Percentiles rank a stretch among this genome's conserved stretches.
Conservation (phyloP, 495 filamentous ascomycete species). For the Penicillium pancosmium region DNA sequence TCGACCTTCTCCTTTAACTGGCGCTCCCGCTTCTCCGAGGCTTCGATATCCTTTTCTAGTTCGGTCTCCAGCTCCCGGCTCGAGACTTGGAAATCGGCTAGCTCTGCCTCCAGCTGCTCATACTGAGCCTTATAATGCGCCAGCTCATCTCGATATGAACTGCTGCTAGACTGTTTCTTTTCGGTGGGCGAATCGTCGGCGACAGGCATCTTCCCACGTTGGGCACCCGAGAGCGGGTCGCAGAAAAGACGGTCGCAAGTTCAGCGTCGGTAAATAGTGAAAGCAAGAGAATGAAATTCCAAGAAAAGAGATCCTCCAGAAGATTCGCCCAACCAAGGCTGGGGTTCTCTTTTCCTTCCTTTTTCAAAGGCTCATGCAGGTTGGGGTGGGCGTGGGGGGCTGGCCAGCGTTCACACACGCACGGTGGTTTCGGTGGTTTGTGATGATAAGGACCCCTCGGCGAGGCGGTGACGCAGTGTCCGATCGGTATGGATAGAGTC, state of each 20-base stretch:
- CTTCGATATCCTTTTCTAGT: conserved; percentile 94
- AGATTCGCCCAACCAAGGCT: not conserved
- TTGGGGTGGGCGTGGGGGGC: conserved; percentile 9
- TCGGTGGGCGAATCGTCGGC: conserved; percentile 69
- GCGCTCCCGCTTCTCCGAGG: conserved; percentile 89
- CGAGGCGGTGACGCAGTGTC: conserved; percentile 46
- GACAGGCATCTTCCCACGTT: conserved; percentile 48
- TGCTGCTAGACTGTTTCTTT: conserved; percentile 53
- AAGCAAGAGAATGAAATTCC: conserved; percentile 3
- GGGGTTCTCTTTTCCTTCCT: not conserved
- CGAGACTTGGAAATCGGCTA: conserved; percentile 91
- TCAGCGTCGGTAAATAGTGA: conserved; percentile 22
- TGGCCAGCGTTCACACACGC: conserved; percentile 23
- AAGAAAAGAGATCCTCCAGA: not conserved
- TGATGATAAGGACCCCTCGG: conserved; percentile 40
- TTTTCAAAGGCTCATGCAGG: conserved; percentile 22
- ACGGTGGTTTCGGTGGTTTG: conserved; percentile 26
- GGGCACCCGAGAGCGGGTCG: conserved; percentile 33
- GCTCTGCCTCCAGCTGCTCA: conserved; percentile 86
- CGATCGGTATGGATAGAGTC: conserved; percentile 25
- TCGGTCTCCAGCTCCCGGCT: conserved; percentile 93
- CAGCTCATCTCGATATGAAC: conserved; percentile 70
- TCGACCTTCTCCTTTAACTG: conserved; percentile 85
- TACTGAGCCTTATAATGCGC: conserved; percentile 96
- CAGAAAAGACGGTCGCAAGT: conserved; percentile 21